phyloP scores from a whole-genome alignment of 225 moss, liverwort and hornwort genomes.

The Ulota crispa region DNA sequence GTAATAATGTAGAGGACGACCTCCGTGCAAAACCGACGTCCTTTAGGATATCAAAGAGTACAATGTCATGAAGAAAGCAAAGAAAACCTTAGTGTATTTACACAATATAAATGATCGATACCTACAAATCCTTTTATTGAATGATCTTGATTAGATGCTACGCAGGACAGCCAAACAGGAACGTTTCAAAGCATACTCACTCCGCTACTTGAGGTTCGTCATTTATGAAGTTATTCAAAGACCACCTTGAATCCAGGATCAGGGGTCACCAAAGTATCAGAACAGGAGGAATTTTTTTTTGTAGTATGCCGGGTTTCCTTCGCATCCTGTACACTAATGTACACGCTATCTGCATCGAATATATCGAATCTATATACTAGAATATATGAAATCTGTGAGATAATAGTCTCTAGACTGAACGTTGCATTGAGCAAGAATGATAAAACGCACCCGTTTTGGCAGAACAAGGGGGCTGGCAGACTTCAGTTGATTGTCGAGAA shows the following conservation, averaged over 20 bases:
- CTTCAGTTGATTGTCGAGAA: slow-evolving; percentile 88
- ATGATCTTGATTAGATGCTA: neutral
- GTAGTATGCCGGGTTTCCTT: neutral
- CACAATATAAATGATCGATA: neutral
- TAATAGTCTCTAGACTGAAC: neutral
- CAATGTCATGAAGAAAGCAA: neutral
- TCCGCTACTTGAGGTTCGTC: neutral
- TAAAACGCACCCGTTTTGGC: slow-evolving; percentile 53
- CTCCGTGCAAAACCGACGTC: neutral
- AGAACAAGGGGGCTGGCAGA: slow-evolving; percentile 83
- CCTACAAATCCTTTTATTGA: neutral
- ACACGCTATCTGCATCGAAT: neutral
- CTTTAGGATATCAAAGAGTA: neutral
- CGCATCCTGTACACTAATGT: neutral
- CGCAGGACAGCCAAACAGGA: neutral
- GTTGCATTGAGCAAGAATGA: neutral
- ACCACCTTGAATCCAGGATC: neutral
- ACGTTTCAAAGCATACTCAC: neutral
- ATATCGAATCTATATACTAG: neutral
- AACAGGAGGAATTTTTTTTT: neutral
- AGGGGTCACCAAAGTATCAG: neutral
- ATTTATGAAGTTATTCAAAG: neutral
- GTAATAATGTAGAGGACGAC: neutral
- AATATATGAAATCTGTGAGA: neutral
- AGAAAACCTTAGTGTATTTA: neutral